Base-by-base conservation (phyloP, 345 rosid genomes). In the Dipteronia dyeriana region DNA sequence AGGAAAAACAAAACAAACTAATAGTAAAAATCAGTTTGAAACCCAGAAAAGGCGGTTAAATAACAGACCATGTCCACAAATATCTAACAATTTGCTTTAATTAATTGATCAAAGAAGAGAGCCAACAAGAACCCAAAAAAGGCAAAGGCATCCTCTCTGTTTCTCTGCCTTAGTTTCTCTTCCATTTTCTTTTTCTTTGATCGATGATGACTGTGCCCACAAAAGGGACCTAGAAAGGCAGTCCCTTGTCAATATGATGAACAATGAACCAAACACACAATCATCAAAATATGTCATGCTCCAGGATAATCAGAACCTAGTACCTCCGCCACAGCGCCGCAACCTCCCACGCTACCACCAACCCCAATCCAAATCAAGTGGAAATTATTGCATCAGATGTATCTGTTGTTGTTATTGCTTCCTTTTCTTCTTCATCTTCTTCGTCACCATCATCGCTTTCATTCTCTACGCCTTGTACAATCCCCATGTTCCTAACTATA, bases 391-490 rank as follows among this genome's bases (percentile, higher is more conserved):
- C 69, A 59, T 83, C 2, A 79, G 72, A 49, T 88, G 90, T 65
- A 26, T 87, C 0, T 85, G 90, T 31, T 88, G 87, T 76, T 90
- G 85, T 72, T 83, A 66, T 26, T 86, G 89, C 80, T 80, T 64
- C 75, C 85, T 84, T 80, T 22, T 88, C 64, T 12, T 82, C 69
- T 23, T 84, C 47, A 75, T 87, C 81, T 1, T 85, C 74, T 1
- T 82, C 53, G 25, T 88, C 22, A 79, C 78, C 25, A 47, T 73
- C 38, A 2, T 77, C 6, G 39, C 68, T 22, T 45, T 75, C 54
- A 34, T 76, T 43, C 26, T 88, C 41, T 82, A 74, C 74, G 10
- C 82, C 0, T 19, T 74, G 16, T 72, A 71, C 34, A 63, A 85
- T 65, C 92, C 92, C 31, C 66, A 71, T 60, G 31, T 81, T 54